These are phyloP conservation scores for Neurospora sp. DNA, from an alignment of 495 filamentous ascomycete species.

Conservation along the genomic window DNA sequence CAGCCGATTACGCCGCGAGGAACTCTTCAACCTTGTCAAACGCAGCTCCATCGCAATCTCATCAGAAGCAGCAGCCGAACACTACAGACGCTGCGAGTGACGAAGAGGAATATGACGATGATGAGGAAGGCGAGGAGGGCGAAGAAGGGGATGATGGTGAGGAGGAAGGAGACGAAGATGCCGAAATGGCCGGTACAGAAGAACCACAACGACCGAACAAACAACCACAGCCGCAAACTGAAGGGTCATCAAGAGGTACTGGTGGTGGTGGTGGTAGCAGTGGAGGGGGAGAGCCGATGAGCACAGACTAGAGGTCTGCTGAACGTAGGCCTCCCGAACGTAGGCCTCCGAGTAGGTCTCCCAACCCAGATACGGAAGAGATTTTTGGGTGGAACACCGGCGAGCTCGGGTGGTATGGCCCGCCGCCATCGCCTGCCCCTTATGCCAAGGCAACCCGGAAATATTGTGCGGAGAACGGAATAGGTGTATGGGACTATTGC, in stretches of 20 bases:
- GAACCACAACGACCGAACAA: not conserved
- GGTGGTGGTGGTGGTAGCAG: not conserved
- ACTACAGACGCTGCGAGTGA: not conserved
- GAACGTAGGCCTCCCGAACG: not conserved
- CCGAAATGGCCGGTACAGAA: not conserved
- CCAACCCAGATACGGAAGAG: no score
- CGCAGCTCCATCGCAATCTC: not conserved
- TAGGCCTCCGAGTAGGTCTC: no score
- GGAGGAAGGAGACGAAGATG: not conserved
- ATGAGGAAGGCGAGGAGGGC: not conserved
- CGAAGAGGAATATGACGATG: not conserved
- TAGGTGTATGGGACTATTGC: not conserved
- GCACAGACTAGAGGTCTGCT: not conserved
- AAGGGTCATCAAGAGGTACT: not conserved
- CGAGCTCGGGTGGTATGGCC: no score
- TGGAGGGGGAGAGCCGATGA: not conserved
- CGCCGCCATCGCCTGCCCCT: accelerated
- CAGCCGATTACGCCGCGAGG: not conserved
- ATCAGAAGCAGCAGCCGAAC: not conserved
- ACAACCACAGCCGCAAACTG: not conserved
- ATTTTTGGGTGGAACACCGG: no score
- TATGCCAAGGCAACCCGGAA: accelerated
- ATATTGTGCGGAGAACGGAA: not conserved
- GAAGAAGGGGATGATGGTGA: not conserved
- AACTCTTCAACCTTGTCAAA: not conserved